phyloP scores from a whole-genome alignment of 768 basidiomycete genomes.

The Boletus subcaerulescens region DNA sequence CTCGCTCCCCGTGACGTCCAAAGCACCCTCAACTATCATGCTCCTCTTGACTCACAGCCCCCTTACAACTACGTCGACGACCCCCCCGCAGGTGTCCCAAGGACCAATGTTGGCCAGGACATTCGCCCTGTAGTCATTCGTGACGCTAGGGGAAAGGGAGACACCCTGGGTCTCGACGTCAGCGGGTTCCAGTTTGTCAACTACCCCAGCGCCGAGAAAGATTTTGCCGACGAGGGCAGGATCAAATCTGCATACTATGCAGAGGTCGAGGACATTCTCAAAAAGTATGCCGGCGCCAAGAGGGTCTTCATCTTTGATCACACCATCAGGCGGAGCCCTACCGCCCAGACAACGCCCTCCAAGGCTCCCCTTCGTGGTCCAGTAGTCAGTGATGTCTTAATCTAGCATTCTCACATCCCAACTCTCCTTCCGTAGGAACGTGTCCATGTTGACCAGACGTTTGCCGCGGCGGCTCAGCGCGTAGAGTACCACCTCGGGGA shows the following conservation, averaged over 20 bases:
- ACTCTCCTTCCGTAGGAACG: slow-evolving; percentile 24
- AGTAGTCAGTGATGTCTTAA: slow-evolving; percentile 28
- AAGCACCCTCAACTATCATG: slow-evolving; percentile 38
- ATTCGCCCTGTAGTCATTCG: slow-evolving; percentile 21
- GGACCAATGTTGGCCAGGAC: slow-evolving; percentile 30
- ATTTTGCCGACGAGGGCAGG: slow-evolving; percentile 38
- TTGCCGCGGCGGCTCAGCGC: slow-evolving; percentile 33
- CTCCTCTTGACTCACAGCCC: slow-evolving; percentile 25
- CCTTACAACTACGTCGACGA: slow-evolving; percentile 36
- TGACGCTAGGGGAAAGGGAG: slow-evolving; percentile 33
- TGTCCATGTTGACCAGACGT: slow-evolving; percentile 48
- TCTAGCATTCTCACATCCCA: not conserved
- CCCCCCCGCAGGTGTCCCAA: slow-evolving; percentile 27
- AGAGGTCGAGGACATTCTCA: slow-evolving; percentile 42
- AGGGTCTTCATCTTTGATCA: slow-evolving; percentile 45
- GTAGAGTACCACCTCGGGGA: slow-evolving; percentile 38
- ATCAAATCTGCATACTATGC: slow-evolving; percentile 40
- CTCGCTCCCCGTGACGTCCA: slow-evolving; percentile 35
- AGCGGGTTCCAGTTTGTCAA: slow-evolving; percentile 45
- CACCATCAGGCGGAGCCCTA: slow-evolving; percentile 35
- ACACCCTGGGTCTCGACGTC: slow-evolving; percentile 33
- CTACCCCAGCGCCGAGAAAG: slow-evolving; percentile 34
- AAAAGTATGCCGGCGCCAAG: slow-evolving; percentile 37
- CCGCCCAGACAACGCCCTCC: not conserved
- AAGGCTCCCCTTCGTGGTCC: slow-evolving; percentile 25